These are phyloP conservation scores for Voacanga thouarsii DNA, from an alignment of 257 asterid genomes.

Conservation along the genomic window DNA sequence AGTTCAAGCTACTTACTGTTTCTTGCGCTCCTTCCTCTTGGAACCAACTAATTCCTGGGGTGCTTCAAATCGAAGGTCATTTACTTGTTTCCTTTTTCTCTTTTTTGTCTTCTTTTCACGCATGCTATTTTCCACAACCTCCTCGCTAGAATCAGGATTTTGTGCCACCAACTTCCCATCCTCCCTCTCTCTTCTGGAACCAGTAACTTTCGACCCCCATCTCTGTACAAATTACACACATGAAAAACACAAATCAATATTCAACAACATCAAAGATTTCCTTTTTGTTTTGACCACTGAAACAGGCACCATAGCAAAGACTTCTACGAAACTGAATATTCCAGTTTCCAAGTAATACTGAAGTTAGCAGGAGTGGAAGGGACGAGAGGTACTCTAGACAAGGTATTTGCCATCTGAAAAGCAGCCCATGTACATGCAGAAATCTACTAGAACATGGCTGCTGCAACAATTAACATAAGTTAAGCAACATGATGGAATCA, in stretches of 20 bases:
- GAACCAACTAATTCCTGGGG: slow-evolving; percentile 38
- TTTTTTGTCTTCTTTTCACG: slow-evolving; percentile 56
- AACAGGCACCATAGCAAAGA: not conserved
- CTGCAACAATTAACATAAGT: too few relatives aligned
- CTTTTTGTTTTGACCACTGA: not conserved
- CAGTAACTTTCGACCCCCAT: slow-evolving; percentile 30
- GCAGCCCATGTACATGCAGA: not conserved
- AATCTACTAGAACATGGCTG: not conserved
- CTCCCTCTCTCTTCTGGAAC: slow-evolving; percentile 42
- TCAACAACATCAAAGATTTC: not conserved
- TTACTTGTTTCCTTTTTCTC: slow-evolving; percentile 52
- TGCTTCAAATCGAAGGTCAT: slow-evolving; percentile 74
- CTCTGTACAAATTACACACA: slow-evolving; percentile 34
- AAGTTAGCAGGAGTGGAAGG: not conserved
- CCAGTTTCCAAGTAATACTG: not conserved
- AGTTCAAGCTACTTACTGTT: slow-evolving; percentile 46
- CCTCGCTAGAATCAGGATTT: slow-evolving; percentile 21
- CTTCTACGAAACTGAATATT: not conserved
- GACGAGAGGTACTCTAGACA: not conserved
- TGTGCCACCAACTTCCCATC: slow-evolving; percentile 28
- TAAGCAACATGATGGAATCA: not conserved
- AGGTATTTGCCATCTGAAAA: not conserved
- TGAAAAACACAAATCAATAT: slow-evolving; percentile 9
- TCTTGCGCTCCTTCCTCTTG: slow-evolving; percentile 76
- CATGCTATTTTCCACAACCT: slow-evolving; percentile 17